Percentiles rank a stretch among this genome's conserved stretches.
phyloP scores from a whole-genome alignment of 306 rosid species.

The Medicago arabica region DNA sequence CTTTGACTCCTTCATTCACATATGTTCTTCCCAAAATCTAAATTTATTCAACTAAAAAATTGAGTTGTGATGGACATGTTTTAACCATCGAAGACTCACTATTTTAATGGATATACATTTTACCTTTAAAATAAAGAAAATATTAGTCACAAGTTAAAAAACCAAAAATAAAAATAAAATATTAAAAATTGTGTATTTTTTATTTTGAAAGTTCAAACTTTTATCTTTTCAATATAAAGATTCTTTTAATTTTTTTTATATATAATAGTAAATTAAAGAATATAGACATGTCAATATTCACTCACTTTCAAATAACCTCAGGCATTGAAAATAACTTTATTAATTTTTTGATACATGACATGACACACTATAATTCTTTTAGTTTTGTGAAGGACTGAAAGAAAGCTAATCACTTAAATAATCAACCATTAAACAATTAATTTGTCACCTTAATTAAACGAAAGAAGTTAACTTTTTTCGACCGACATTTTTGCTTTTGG shows the following conservation, averaged over 20 bases:
- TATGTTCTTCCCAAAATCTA: conserved; percentile 4
- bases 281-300: too few relatives aligned
- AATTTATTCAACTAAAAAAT: neutral
- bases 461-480: conserved; percentile 19
- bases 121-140: too few relatives aligned
- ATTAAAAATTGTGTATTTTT: too few relatives aligned
- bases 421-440: conserved; percentile 18
- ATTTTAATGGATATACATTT: too few relatives aligned
- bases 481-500: conserved; percentile 50
- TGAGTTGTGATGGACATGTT: conserved; percentile 2
- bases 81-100: conserved; percentile 9
- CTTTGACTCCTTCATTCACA: conserved; percentile 6
- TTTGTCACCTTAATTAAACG: conserved; percentile 14
- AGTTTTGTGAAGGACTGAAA: neutral
- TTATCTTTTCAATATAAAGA: too few relatives aligned
- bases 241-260: too few relatives aligned
- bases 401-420: conserved; percentile 7
- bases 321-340: too few relatives aligned
- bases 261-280: too few relatives aligned
- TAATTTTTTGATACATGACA: neutral
- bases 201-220: too few relatives aligned
- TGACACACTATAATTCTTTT: neutral
- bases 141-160: too few relatives aligned
- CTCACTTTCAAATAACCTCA: too few relatives aligned
- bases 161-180: too few relatives aligned